These are phyloP conservation scores for Aspergillus homomorphus DNA, from an alignment of 495 filamentous ascomycete genomes.

Conservation along the genomic window DNA sequence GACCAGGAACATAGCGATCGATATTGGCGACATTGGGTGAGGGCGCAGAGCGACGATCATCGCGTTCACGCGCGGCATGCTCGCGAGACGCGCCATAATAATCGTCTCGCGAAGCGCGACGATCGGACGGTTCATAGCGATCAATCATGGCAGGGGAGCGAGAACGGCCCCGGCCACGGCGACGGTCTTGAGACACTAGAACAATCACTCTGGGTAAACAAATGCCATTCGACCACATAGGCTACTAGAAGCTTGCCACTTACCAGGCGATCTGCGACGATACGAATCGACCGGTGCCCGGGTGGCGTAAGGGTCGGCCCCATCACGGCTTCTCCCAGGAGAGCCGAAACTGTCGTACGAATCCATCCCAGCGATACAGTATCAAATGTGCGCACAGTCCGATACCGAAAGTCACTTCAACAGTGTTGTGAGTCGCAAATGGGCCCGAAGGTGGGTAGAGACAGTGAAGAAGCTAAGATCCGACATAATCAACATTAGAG, in stretches of 20 bases:
- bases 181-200: slow-evolving; percentile 49
- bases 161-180: slow-evolving; percentile 56
- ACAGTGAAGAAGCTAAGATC: slow-evolving; percentile 36
- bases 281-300: slow-evolving; percentile 38
- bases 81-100: slow-evolving; percentile 58
- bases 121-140: slow-evolving; percentile 65
- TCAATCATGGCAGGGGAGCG: slow-evolving; percentile 70
- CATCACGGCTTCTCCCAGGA: slow-evolving; percentile 40
- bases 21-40: slow-evolving; percentile 70
- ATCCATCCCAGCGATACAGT: slow-evolving; percentile 30
- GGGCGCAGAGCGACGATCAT: slow-evolving; percentile 63
- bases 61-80: slow-evolving; percentile 62
- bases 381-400: neutral
- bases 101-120: slow-evolving; percentile 48
- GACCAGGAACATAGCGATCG: slow-evolving; percentile 93
- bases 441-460: slow-evolving; percentile 6
- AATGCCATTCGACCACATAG: neutral
- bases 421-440: neutral
- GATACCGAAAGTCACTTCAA: neutral
- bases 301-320: slow-evolving; percentile 30
- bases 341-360: slow-evolving; percentile 42
- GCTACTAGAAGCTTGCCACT: slow-evolving; percentile 21
- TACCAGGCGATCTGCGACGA: slow-evolving; percentile 53
- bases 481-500: slow-evolving; percentile 41
- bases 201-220: neutral